Evolutionary conservation across 73 alveolate genomes (phyloP).

Genomic region (Blepharisma stoltei): DNA sequence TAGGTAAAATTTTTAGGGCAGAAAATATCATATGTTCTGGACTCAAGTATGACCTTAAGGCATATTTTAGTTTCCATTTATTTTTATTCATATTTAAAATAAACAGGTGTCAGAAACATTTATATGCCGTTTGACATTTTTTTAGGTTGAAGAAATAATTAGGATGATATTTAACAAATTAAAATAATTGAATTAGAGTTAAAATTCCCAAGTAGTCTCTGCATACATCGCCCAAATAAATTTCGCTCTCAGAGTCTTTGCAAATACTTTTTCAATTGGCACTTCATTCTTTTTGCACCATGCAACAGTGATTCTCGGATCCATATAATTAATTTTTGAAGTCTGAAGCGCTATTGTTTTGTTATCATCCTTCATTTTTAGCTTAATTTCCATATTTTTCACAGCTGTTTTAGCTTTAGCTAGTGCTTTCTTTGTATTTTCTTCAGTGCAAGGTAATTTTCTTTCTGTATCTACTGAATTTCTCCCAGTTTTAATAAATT

Average conservation of each 20-base stretch:
- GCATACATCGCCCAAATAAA: conserved; percentile 96
- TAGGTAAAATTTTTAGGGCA: no score
- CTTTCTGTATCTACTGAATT: conserved; percentile 2
- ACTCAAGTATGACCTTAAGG: no score
- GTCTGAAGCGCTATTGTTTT: conserved; percentile 97
- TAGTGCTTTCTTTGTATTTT: conserved; percentile 11
- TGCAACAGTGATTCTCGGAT: conserved; percentile 93
- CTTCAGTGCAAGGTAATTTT: conserved; percentile 28
- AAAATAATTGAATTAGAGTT: not conserved
- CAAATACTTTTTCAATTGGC: conserved; percentile 95
- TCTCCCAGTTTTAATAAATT: conserved; percentile 56
- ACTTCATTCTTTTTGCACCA: conserved; percentile 94
- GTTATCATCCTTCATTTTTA: conserved; percentile 82
- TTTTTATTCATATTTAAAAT: no score
- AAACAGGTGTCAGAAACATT: no score
- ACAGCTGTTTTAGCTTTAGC: conserved; percentile 43
- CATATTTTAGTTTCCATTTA: no score
- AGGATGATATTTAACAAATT: no score
- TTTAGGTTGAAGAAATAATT: no score
- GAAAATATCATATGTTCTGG: no score
- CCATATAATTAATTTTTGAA: conserved; percentile 97
- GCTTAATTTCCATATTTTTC: conserved; percentile 63
- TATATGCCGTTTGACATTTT: no score
- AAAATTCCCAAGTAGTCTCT: conserved; percentile 75
- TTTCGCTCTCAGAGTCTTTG: conserved; percentile 71